A percentile compares a stretch with the other conserved stretches of the same genome.
phyloP scores from a whole-genome alignment of 768 basidiomycete genomes.

The Kwoniella newhampshirensis region DNA sequence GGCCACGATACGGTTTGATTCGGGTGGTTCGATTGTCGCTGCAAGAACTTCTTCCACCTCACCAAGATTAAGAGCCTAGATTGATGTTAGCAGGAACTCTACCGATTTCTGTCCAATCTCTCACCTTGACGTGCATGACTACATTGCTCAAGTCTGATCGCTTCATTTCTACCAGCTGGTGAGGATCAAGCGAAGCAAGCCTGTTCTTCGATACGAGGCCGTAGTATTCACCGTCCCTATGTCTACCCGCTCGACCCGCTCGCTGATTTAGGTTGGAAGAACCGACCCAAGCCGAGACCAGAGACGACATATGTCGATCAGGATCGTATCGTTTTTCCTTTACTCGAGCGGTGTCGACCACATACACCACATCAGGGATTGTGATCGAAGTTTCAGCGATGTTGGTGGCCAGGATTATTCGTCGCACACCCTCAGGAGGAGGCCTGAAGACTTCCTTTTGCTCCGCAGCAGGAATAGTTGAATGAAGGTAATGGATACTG shows the following conservation, averaged over 20 bases:
- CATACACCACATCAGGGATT: slow-evolving; percentile 91
- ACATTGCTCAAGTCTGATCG: slow-evolving; percentile 83
- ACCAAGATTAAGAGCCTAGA: slow-evolving; percentile 73
- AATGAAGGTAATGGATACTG: slow-evolving; percentile 80
- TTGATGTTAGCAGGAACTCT: background rate
- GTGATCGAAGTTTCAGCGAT: slow-evolving; percentile 95
- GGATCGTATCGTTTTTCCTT: slow-evolving; percentile 91
- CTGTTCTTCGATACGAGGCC: slow-evolving; percentile 71
- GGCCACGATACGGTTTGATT: slow-evolving; percentile 67
- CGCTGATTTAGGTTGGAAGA: slow-evolving; percentile 85
- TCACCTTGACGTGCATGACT: slow-evolving; percentile 86
- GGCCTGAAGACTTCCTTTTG: slow-evolving; percentile 88
- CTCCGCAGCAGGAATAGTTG: slow-evolving; percentile 79
- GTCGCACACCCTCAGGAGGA: slow-evolving; percentile 70
- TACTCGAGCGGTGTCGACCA: slow-evolving; percentile 82
- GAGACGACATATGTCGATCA: slow-evolving; percentile 78
- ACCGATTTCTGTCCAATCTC: background rate
- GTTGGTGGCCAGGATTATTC: slow-evolving; percentile 89
- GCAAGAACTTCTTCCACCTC: slow-evolving; percentile 82
- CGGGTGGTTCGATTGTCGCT: slow-evolving; percentile 85
- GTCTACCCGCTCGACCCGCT: slow-evolving; percentile 87
- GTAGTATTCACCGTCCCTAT: slow-evolving; percentile 86
- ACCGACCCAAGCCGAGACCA: slow-evolving; percentile 89
- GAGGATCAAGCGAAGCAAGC: slow-evolving; percentile 64
- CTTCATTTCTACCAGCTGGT: slow-evolving; percentile 95